Evolutionary conservation across 257 asterid genomes (phyloP), one percentile per base, ranked within the genome.

Genomic region (Solanum clarkiae): DNA sequence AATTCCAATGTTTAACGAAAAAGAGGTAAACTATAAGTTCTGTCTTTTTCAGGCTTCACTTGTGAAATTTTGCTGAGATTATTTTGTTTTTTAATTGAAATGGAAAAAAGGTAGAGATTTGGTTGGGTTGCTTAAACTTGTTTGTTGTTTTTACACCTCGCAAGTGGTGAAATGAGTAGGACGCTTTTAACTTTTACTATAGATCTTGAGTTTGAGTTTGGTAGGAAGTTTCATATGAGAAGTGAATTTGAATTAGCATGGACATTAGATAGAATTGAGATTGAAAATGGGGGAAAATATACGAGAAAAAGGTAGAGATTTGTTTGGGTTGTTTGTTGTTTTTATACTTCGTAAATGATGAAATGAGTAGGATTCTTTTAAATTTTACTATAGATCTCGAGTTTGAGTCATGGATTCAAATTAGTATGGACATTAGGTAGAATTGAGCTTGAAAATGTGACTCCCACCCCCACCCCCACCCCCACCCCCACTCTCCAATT

Each of bases 1-100:
- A 94, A 95, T 95, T 93, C 98, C 98, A 40, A 94, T 95, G 98
- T 95, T 92, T 84, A 95, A 95, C 62, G 98, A 95, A 55, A 92
- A 80, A 89, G 98, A 95, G 98, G 98, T 95, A n/a, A 47, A 62
- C 3, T 10, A n/a, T 13, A n/a, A 14, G 18, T 86, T 56, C 0
- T 18, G 3, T 3, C 18, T 56, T 55, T 4, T 26, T 65, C 20
- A 26, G 20, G 14, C 6, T 2, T 0, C 20, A 65, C 44, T 26
- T 26, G 7, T 63, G 4, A 1, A 2, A 26, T 65, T 26, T 26
- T 6, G 7, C 1, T 5, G 71, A 26, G 2, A 6, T 2, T 63
- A 18, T 29, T 1, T 1, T 63, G 6, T 5, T 14, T 29, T 7
- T 62, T 22, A 7, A 62, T 62, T 62, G 40, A 26, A 26, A 0